Evolutionary conservation across 208 protist genomes (phyloP).

Genomic region (Tetramitus jugosus): DNA sequence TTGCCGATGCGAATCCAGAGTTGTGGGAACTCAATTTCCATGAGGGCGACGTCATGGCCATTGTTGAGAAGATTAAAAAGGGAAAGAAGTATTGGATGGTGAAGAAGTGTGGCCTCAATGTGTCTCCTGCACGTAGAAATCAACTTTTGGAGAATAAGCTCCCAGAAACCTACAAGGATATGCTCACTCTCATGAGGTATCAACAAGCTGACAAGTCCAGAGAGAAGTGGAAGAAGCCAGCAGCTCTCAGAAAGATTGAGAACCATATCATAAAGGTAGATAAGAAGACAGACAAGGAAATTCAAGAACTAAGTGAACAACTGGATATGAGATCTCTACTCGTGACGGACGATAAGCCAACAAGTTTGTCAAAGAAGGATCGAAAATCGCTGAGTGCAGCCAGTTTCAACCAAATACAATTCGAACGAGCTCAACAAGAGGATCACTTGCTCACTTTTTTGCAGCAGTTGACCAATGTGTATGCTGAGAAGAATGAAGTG

Average conservation of each 20-base stretch:
- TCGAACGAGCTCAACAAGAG: background rate
- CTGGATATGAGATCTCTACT: background rate
- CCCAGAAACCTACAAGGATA: background rate
- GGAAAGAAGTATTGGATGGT: background rate
- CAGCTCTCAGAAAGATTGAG: background rate
- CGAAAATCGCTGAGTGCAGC: background rate
- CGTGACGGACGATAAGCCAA: background rate
- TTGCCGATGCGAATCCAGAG: background rate
- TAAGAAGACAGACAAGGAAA: background rate
- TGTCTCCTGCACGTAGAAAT: background rate
- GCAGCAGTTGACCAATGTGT: background rate
- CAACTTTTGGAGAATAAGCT: background rate
- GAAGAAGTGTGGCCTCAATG: background rate
- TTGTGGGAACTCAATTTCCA: background rate
- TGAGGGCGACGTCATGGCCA: background rate
- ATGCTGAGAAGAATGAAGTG: background rate
- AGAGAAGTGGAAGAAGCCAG: background rate
- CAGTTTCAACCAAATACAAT: background rate
- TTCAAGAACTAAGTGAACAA: background rate
- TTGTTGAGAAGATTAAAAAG: background rate
- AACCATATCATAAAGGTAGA: background rate
- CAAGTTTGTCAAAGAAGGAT: background rate
- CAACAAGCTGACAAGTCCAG: background rate
- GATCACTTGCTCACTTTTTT: too few species aligned
- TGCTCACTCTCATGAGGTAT: background rate